Evolutionary conservation across 805 yeast species (phyloP).

Genomic region (Cyberlindnera misumaiensis): DNA sequence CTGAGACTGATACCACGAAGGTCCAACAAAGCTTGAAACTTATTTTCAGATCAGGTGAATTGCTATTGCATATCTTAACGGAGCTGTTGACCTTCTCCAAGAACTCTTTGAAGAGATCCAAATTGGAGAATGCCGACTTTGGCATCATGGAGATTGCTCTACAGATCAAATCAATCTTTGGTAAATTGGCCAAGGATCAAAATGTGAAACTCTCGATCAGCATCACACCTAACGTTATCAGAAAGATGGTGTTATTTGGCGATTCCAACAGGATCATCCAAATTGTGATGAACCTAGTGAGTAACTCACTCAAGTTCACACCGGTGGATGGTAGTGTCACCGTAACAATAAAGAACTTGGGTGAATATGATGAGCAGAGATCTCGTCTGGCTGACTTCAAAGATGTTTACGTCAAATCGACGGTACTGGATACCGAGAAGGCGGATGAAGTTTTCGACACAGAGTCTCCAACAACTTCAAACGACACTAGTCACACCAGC

Average conservation of each 20-base stretch:
- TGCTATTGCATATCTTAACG: constrained; percentile 80
- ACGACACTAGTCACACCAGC: constrained; percentile 3
- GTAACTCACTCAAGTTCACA: constrained; percentile 87
- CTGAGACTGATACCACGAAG: constrained; percentile 62
- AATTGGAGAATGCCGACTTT: constrained; percentile 78
- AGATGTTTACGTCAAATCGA: constrained; percentile 37
- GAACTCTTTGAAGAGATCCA: constrained; percentile 78
- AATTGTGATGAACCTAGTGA: constrained; percentile 85
- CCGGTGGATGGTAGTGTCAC: constrained; percentile 80
- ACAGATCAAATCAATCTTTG: constrained; percentile 81
- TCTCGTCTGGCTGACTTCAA: constrained; percentile 36
- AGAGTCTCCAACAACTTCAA: constrained; percentile 7
- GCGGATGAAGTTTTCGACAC: constrained; percentile 1
- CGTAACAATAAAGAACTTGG: constrained; percentile 55
- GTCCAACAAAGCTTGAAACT: constrained; percentile 72
- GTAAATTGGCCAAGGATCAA: constrained; percentile 72
- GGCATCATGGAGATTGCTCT: constrained; percentile 72
- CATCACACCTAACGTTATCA: constrained; percentile 51
- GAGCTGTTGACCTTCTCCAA: constrained; percentile 90
- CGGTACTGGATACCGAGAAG: constrained; percentile 1
- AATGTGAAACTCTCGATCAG: constrained; percentile 60
- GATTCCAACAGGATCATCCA: constrained; percentile 89
- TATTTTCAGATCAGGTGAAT: constrained; percentile 87
- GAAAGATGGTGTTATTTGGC: constrained; percentile 68
- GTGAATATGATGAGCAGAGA: constrained; percentile 57